Base-by-base conservation (phyloP, 805 yeast genomes). In the Candida silvicultrix region DNA sequence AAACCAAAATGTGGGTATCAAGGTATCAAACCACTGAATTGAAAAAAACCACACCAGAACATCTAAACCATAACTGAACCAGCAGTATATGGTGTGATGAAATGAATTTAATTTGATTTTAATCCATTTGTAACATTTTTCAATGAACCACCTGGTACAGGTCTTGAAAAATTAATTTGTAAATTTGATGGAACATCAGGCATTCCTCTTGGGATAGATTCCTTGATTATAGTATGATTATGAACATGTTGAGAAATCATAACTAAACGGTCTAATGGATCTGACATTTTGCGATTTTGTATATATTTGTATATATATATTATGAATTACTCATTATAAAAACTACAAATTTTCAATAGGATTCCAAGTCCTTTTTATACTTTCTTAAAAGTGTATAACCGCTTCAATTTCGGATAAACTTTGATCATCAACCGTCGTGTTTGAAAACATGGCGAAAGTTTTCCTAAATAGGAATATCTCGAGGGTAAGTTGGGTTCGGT, bases 181-280 rank as follows among this genome's bases (percentile, higher is more conserved):
- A 37, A 7, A 12, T 20, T 20, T 14, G 25, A 14, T 21, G 39
- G 25, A 4, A 37, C 12, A 19, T 20, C 23, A 14, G 39, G 23
- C 25, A 21, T 37, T 4, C 39, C 39, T 37, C 39, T 37, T 37
- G 39, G 39, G 8, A 37, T 37, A 4, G 23, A 21, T 8, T 21
- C 15, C 15, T 37, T 37, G 4, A 10, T 37, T 4, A 37, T 37
- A 12, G 23, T 20, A 4, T 37, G 25, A 11, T 37, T 37, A 20
- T 37, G 39, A 20, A 37, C 39, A 14, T 37, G 39, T 37, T 37
- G 39, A 20, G 39, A 20, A 37, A 37, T 37, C 39, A 37, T 37
- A 12, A 37, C 39, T 20, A 37, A 21, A 21, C 39, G 39, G 15
- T 37, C 39, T 19, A 37, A 21, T 8, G 39, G 25, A 20, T 37